Evolutionary conservation across 2,329 filamentous ascomycete genomes (phyloP), one percentile per base, ranked within the genome.

Genomic region (Aspergillus oerlinghausenensis): DNA sequence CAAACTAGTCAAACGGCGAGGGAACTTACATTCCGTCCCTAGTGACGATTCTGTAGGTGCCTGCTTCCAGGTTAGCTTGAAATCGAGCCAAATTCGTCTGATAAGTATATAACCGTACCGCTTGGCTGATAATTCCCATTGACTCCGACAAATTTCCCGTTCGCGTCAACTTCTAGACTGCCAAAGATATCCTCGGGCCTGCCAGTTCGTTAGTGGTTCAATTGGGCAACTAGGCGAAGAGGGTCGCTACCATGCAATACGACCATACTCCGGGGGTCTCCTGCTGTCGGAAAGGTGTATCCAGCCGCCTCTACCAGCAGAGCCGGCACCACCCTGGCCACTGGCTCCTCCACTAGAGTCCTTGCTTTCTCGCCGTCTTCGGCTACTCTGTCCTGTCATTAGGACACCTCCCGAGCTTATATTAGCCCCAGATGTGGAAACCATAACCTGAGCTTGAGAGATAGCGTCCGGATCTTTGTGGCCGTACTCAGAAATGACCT

Each of bases 131-230:
- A 87, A 51, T 80, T 79, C 10, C 84, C 84, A 62, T 77, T 74
- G 0, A 74, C 78, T 48, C 79, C 81, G 19, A 82, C 79, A 68
- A 87, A 85, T n/a, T 75, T 71, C 1, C 84, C 84, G 19, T 77
- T 61, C 0, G 76, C 77, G 70, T 86, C 83, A 4, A 87, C 81
- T 69, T 87, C 84, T 25, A 87, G 66, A 62, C 83, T 86, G 14
- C 84, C 84, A 65, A 87, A 83, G 51, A 87, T 87, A 70, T 87
- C 84, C 67, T 87, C 84, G 0, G 84, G 84, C 68, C 77, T 78
- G 40, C 28, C 23, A 23, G 14, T 3, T 21, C 52, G 51, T 71
- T 53, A 65, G 60, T 38, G 28, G 21, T 19, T 26, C 17, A 11
- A 45, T 25, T 19, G 49, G 11, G 17, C 10, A 3, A 19, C 25